These are phyloP conservation scores for Abrus pulchellus DNA, from an alignment of 306 rosid species.

Conservation along the genomic window DNA sequence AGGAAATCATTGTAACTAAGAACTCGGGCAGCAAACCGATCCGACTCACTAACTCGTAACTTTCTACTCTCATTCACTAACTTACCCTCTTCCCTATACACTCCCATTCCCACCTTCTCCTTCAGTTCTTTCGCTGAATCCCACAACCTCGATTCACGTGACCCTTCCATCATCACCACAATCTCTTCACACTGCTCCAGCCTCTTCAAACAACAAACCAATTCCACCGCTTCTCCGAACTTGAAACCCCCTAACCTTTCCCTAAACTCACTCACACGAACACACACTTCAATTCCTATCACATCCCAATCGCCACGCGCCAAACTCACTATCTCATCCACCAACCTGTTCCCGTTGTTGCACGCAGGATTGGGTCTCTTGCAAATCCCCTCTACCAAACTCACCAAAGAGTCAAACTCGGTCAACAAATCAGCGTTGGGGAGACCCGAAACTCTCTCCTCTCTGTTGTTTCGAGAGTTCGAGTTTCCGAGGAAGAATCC, in stretches of 20 bases:
- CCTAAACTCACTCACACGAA: slow-evolving; percentile 62
- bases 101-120: slow-evolving; percentile 48
- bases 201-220: slow-evolving; percentile 69
- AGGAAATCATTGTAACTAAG: slow-evolving; percentile 44
- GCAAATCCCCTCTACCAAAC: slow-evolving; percentile 57
- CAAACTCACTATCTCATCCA: slow-evolving; percentile 57
- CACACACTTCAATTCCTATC: slow-evolving; percentile 45
- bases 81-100: slow-evolving; percentile 44
- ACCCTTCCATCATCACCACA: background rate
- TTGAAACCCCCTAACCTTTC: slow-evolving; percentile 65
- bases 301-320: slow-evolving; percentile 61
- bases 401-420: slow-evolving; percentile 67
- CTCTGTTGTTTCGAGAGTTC: background rate
- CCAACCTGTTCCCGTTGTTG: slow-evolving; percentile 52
- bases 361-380: slow-evolving; percentile 53
- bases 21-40: slow-evolving; percentile 56
- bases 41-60: slow-evolving; percentile 56
- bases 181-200: slow-evolving; percentile 65
- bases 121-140: background rate
- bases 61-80: slow-evolving; percentile 6
- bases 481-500: slow-evolving; percentile 65
- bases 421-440: slow-evolving; percentile 54
- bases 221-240: slow-evolving; percentile 77
- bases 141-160: too few species aligned
- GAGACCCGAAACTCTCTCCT: slow-evolving; percentile 61